Evolutionary conservation across 208 protist species (phyloP), one percentile per base, ranked within the genome.

Genomic region (Leishmania lainsoni): DNA sequence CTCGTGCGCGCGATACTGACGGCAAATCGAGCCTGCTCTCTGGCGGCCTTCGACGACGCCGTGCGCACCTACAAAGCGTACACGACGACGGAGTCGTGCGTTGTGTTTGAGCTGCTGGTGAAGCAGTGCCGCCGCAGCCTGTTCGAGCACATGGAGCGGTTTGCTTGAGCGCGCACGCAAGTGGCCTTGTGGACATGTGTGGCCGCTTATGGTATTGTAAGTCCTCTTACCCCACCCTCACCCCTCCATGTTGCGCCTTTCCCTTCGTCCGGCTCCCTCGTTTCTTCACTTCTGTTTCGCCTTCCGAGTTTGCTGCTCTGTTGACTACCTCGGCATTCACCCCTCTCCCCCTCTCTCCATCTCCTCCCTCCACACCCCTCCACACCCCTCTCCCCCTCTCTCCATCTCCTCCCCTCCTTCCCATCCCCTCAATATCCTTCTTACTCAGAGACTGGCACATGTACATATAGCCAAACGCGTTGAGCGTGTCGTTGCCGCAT

Each of bases 111-210:
- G 65, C 1, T 90, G n/a, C 65, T 96, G 48, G 48, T 85, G 12
- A 83, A 78, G 72, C 80, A 84, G 49, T 94, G 92, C 78, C 93
- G 93, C 58, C 49, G 76, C 17, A 93, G 94, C 58, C 84, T 96
- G 16, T 94, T 87, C 76, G 90, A 93, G 54, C 93, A 96, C 76
- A 74, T 96, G 49, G 91, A 94, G 73, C 89, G 87, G 63, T 96
- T 92, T 69, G 83, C 84, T 59, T 95, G 59, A 78, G 32, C 86
- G 87, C 49, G 65, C 10, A 0, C 16, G 73, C 48, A 29, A 8
- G 73, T 75, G 71, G 35, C 35, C 0, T 39, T 39, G 35, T 39
- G 35, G 35, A 39, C 1, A 39, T 39, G 35, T 39, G 35, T 39
- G 35, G 35, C 35, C 35, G 35, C 35, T 39, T 39, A 39, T 39